phyloP scores from a whole-genome alignment of 2,329 filamentous ascomycete genomes.

The Penicillium sp. region DNA sequence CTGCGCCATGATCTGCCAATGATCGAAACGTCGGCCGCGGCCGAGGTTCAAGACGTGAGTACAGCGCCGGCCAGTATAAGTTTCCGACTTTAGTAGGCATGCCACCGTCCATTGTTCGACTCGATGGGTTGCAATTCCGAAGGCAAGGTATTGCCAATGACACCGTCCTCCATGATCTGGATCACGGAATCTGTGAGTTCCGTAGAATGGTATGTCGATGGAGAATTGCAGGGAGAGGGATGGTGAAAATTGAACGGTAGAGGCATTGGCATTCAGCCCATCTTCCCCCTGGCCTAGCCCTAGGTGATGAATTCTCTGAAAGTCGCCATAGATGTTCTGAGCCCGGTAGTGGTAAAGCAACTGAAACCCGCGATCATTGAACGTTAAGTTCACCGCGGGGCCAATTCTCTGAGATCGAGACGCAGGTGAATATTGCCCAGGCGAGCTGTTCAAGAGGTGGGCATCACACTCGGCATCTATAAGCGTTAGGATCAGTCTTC shows the following conservation, averaged over 20 bases:
- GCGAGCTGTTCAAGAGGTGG: slow-evolving; percentile 18
- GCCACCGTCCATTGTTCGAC: slow-evolving; percentile 36
- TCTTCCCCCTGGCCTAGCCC: slow-evolving; percentile 13
- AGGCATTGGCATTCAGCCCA: slow-evolving; percentile 23
- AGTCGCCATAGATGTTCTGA: slow-evolving; percentile 35
- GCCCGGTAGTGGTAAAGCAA: slow-evolving; percentile 36
- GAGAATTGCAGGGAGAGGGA: slow-evolving; percentile 32
- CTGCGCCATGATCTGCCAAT: slow-evolving; percentile 38
- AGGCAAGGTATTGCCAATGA: slow-evolving; percentile 41
- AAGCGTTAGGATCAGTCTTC: neutral
- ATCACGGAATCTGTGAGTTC: slow-evolving; percentile 30
- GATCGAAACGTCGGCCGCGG: slow-evolving; percentile 38
- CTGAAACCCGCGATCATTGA: slow-evolving; percentile 38
- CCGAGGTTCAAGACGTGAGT: slow-evolving; percentile 37
- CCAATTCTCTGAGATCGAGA: slow-evolving; percentile 13
- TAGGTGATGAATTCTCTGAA: slow-evolving; percentile 26
- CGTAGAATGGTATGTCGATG: slow-evolving; percentile 42
- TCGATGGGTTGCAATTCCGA: slow-evolving; percentile 37
- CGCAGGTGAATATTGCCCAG: slow-evolving; percentile 1
- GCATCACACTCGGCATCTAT: slow-evolving; percentile 23
- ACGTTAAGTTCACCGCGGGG: slow-evolving; percentile 31
- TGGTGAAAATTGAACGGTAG: slow-evolving; percentile 25
- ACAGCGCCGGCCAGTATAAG: slow-evolving; percentile 30
- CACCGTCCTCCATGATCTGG: slow-evolving; percentile 23
- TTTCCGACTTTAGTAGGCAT: slow-evolving; percentile 38